A percentile compares a stretch with the other conserved stretches of the same genome.
Conservation (phyloP, 2,329 filamentous ascomycete genomes). For the Arthrobotrys pseudoclavata region DNA sequence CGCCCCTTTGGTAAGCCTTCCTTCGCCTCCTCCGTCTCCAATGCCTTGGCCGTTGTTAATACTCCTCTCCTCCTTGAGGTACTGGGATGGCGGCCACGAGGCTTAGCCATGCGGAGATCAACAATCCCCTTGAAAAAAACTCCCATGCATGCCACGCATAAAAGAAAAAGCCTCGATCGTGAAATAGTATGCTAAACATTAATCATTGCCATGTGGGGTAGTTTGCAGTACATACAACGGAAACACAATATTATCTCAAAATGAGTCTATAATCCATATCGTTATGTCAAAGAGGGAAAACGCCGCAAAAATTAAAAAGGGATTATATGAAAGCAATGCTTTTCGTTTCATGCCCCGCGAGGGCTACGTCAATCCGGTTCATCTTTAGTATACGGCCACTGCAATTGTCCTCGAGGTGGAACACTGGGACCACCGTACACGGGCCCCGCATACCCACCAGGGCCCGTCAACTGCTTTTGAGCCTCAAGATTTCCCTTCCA, state of each 20-base stretch:
- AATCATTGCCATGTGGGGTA: constrained; percentile 3
- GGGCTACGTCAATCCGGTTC: constrained; percentile 53
- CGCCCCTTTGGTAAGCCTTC: not conserved
- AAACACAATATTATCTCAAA: constrained; percentile 22
- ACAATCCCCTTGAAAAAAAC: constrained; percentile 13
- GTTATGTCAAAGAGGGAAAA: constrained; percentile 6
- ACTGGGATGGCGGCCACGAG: constrained; percentile 39
- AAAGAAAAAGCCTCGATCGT: not conserved
- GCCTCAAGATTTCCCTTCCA: constrained; percentile 50
- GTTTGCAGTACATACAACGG: not conserved
- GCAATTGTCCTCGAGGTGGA: constrained; percentile 28
- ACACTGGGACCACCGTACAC: constrained; percentile 10
- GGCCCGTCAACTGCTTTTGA: constrained; percentile 45
- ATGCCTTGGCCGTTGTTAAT: not conserved
- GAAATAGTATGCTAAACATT: not conserved
- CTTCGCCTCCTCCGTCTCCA: not conserved
- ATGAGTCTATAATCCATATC: constrained; percentile 37
- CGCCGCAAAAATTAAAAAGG: constrained; percentile 13
- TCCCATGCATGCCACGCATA: not conserved
- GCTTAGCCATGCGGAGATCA: constrained; percentile 39
- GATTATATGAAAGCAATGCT: not conserved
- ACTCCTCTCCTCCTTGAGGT: constrained; percentile 19
- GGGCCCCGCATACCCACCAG: constrained; percentile 22
- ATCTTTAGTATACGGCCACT: constrained; percentile 55
- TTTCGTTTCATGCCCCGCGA: constrained; percentile 19